Evolutionary conservation across 2,329 filamentous ascomycete species (phyloP).

Genomic region (Paraphaeosphaeria minitans): DNA sequence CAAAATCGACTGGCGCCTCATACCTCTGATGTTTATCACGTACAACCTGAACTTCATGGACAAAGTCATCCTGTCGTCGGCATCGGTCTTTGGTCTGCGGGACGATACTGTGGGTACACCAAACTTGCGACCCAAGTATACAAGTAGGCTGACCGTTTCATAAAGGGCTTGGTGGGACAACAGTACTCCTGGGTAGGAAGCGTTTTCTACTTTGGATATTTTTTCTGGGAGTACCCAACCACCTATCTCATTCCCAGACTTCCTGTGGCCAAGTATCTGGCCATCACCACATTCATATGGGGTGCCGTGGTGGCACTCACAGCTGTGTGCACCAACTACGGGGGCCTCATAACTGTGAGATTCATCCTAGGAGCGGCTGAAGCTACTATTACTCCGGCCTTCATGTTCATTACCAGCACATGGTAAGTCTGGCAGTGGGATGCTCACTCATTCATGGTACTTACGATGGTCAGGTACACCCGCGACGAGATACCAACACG

Average conservation of each 20-base stretch:
- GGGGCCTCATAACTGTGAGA: conserved; percentile 19
- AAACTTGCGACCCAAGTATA: no score
- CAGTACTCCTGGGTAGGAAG: conserved; percentile 64
- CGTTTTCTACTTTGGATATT: conserved; percentile 59
- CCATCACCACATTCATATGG: conserved; percentile 25
- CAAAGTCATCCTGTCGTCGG: conserved; percentile 57
- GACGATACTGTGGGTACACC: conserved; percentile 17
- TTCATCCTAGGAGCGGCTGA: conserved; percentile 25
- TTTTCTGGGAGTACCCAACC: conserved; percentile 31
- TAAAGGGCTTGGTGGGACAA: conserved; percentile 54
- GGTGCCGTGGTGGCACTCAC: conserved; percentile 47
- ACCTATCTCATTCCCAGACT: conserved; percentile 25
- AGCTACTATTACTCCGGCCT: conserved; percentile 26
- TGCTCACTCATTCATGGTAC: background rate
- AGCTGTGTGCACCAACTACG: conserved; percentile 23
- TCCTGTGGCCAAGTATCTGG: conserved; percentile 31
- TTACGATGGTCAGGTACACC: conserved; percentile 23
- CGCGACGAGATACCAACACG: conserved; percentile 42
- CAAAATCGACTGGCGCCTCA: conserved; percentile 62
- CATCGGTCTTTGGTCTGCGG: conserved; percentile 59
- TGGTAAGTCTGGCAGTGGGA: conserved; percentile 14
- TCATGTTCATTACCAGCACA: conserved; percentile 34
- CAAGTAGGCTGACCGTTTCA: background rate
- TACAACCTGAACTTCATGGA: conserved; percentile 68
- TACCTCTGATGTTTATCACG: conserved; percentile 62